Evolutionary conservation across 768 basidiomycete species (phyloP).

Genomic region (Asterophora parasitica): DNA sequence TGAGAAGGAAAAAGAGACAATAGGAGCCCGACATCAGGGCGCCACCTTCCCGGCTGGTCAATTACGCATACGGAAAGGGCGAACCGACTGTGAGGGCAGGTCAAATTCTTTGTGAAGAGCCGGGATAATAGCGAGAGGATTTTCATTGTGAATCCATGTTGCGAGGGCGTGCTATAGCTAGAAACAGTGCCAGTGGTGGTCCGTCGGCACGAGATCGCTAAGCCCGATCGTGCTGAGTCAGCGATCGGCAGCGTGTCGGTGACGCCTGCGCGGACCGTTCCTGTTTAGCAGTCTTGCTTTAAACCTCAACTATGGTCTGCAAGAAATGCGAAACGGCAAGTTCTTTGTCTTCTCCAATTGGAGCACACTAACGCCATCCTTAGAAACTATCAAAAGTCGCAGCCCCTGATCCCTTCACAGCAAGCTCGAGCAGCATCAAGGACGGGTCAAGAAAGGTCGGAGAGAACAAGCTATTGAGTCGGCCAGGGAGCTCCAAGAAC

Average conservation of each 20-base stretch:
- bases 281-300: conserved; percentile 14
- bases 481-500: conserved; percentile 69
- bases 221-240: conserved; percentile 29
- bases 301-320: conserved; percentile 64
- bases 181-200: too few species aligned
- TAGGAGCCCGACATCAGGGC: conserved; percentile 44
- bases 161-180: conserved; percentile 29
- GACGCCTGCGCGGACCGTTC: background rate
- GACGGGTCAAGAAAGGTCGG: conserved; percentile 77
- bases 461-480: conserved; percentile 76
- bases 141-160: conserved; percentile 32
- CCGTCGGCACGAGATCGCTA: conserved; percentile 15
- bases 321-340: conserved; percentile 77
- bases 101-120: conserved; percentile 15
- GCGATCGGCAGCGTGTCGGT: conserved; percentile 21
- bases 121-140: conserved; percentile 30
- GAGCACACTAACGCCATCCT: conserved; percentile 19
- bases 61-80: conserved; percentile 30
- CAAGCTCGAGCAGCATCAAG: conserved; percentile 70
- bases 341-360: conserved; percentile 15
- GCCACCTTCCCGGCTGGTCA: conserved; percentile 32
- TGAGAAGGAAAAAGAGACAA: conserved; percentile 40
- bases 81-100: conserved; percentile 30
- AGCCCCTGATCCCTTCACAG: conserved; percentile 81
- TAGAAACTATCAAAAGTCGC: conserved; percentile 91